Base-by-base conservation (phyloP, 768 basidiomycete species). In the Filobasidium floriforme region DNA sequence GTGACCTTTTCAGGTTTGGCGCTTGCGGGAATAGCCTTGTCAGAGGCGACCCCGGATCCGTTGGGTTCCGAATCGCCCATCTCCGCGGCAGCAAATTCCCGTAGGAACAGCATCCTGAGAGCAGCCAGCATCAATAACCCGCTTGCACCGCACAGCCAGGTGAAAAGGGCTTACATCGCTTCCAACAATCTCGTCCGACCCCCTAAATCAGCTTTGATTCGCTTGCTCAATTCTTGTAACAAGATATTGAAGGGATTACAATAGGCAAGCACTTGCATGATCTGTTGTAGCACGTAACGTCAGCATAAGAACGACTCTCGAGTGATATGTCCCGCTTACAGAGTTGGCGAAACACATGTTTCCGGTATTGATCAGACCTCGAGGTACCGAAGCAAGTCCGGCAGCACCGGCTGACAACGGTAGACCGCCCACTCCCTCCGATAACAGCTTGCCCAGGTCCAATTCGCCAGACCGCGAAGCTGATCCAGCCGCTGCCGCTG, bases 281-380 rank as follows among this genome's bases (percentile, higher is more conserved):
- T 80, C 79, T 80, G 70, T 29, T 15, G 26, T 3, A 61, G 46
- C 26, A 10, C 19, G 12, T 57, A 26, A 2, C 7, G 22, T 57
- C 7, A 57, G 19, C n/a, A 41, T 9, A 28, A 4, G 6, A 60
- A 28, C 41, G 19, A 22, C 19, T 24, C 9, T 1, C 19, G 67
- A 22, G 24, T 7, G 29, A 51, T 18, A 15, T 0, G 9, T 4
- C 7, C 22, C 41, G 69, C 80, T 68, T 59, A 80, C 89, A 0
- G 92, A 86, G 73, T 97, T 99, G 32, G 92, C 92, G 75, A 97
- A 99, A 77, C 94, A 99, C 87, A 97, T 87, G 79, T 99, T 99
- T 0, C 94, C 93, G 1, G 85, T 88, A 78, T 99, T 99, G 71
- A 98, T 82, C 59, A 99, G 80, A 5, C 94, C 94, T 15, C 93